Conservation (phyloP, 139 green algal species). For the Spirogloea muscicola region DNA sequence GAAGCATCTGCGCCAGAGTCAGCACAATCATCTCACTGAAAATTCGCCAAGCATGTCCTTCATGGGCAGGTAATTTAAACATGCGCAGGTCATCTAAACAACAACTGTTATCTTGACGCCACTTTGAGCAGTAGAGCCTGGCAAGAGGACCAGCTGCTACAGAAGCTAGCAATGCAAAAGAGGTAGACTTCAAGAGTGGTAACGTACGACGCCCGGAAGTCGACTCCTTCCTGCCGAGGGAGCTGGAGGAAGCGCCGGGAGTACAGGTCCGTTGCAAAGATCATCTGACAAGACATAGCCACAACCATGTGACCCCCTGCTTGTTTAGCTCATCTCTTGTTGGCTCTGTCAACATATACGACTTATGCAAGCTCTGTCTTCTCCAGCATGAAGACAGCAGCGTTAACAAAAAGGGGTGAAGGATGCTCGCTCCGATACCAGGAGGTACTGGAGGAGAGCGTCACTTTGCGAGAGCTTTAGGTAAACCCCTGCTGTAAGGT, state of each 20-base stretch:
- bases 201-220: constrained; percentile 70
- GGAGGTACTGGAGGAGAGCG: constrained; percentile 59
- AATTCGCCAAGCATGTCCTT: neutral
- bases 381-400: neutral
- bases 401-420: constrained; percentile 4
- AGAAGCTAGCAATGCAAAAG: neutral
- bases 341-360: neutral
- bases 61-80: neutral
- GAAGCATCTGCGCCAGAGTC: constrained; percentile 26
- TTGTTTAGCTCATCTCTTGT: neutral
- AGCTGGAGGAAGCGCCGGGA: constrained; percentile 54
- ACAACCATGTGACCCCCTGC: neutral
- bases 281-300: constrained; percentile 4
- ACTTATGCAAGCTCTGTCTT: neutral
- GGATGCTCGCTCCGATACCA: constrained; percentile 28
- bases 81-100: neutral
- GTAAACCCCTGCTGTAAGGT: constrained; percentile 64
- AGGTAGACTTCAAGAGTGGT: neutral
- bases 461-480: constrained; percentile 34
- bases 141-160: neutral
- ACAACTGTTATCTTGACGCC: neutral
- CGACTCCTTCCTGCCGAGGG: constrained; percentile 51
- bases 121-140: neutral
- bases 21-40: neutral
- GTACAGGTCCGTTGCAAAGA: constrained; percentile 49